Evolutionary conservation across 2,329 filamentous ascomycete species (phyloP).

Genomic region (Pseudogymnoascus sp.): DNA sequence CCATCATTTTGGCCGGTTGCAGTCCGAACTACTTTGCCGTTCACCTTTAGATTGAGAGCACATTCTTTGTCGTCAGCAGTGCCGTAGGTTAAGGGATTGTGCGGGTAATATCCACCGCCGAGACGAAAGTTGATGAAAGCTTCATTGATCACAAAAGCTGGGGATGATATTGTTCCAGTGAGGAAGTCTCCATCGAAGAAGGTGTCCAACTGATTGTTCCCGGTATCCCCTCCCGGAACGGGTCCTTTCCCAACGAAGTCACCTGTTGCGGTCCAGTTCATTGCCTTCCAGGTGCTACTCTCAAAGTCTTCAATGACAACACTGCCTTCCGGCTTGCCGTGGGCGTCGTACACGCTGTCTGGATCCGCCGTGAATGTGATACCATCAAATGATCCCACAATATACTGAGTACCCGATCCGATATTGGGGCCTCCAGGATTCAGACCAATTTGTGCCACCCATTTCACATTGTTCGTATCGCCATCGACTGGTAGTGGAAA

Average conservation of each 20-base stretch:
- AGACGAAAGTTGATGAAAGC: background rate
- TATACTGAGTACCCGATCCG: slow-evolving; percentile 45
- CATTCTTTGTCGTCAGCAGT: background rate
- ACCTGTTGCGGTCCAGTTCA: slow-evolving; percentile 26
- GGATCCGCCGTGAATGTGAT: slow-evolving; percentile 41
- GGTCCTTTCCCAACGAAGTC: background rate
- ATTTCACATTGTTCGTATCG: slow-evolving; percentile 29
- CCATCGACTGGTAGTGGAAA: slow-evolving; percentile 25
- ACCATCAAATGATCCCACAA: slow-evolving; percentile 51
- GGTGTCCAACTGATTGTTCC: slow-evolving; percentile 24
- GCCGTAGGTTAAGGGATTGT: background rate
- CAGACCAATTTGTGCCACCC: slow-evolving; percentile 42
- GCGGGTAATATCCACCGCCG: background rate
- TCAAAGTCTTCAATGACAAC: background rate
- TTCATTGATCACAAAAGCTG: background rate
- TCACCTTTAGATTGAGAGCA: background rate
- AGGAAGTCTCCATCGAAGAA: slow-evolving; percentile 41
- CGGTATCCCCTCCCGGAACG: too few relatives aligned
- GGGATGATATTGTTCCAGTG: background rate
- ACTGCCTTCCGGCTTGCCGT: background rate
- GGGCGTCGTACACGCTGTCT: background rate
- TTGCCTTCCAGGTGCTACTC: background rate
- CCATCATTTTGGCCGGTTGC: background rate
- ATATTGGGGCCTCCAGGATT: slow-evolving; percentile 43
- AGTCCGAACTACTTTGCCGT: background rate